phyloP scores from a whole-genome alignment of 352 stramenopile genomes.

The Thraustochytrium sp. region DNA sequence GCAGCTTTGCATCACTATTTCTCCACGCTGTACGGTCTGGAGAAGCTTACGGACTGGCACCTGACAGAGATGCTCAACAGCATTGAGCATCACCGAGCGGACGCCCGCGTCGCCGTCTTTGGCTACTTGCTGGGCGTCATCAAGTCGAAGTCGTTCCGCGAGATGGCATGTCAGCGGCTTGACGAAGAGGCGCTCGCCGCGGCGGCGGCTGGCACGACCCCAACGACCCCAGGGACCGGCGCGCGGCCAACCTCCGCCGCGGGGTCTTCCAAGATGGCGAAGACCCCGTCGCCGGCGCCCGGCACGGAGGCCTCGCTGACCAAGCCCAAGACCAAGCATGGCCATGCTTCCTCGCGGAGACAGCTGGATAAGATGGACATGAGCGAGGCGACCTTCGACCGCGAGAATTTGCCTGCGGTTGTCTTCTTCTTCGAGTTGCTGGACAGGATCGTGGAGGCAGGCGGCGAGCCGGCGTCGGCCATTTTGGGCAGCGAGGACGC shows the following conservation, averaged over 20 bases:
- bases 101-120: constrained; percentile 2
- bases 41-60: constrained; percentile 41
- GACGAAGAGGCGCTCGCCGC: too few relatives aligned
- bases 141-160: not conserved
- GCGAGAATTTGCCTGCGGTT: not conserved
- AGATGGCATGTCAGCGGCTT: not conserved
- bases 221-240: too few relatives aligned
- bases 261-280: too few relatives aligned
- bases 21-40: not conserved
- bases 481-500: not conserved
- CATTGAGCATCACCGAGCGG: not conserved
- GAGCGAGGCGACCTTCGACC: not conserved
- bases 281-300: too few relatives aligned
- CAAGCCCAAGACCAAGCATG: too few relatives aligned
- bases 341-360: not conserved
- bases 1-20: not conserved
- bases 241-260: too few relatives aligned
- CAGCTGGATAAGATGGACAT: not conserved
- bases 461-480: not conserved
- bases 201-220: not conserved
- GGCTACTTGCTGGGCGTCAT: not conserved
- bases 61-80: constrained; percentile 7
- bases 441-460: not conserved
- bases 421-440: not conserved
- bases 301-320: too few relatives aligned